Base-by-base conservation (phyloP, 2,329 filamentous ascomycete genomes). In the Claviceps maximensis region DNA sequence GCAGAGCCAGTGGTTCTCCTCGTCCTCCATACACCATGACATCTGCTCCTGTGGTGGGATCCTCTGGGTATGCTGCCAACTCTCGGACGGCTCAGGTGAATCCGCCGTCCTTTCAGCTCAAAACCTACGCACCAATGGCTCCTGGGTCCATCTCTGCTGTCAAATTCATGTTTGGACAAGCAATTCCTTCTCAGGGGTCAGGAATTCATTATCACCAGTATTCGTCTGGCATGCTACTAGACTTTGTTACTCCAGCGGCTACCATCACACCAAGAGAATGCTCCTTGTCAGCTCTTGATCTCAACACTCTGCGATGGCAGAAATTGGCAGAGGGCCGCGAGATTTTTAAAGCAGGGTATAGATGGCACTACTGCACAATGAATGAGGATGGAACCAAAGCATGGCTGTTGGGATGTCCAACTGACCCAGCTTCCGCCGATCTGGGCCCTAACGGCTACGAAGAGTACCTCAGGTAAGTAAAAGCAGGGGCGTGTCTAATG, bases 281-380 rank as follows among this genome's bases (percentile, higher is more conserved):
- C 58, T 95, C 90, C 21, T 69, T 98, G 23, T 95, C 89, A 0
- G 87, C 89, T 3, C 73, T 98, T 27, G 93, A 98, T 61, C 74
- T 98, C 12, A 85, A 86, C 54, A 85, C 87, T 0, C 71, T 97
- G 49, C 84, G 90, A 48, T 98, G 93, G 93, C 89, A 95, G 67
- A 94, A 90, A 65, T 76, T 98, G 19, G 93, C 91, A 1, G 91
- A 96, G 62, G 93, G 93, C 3, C 86, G 88, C 49, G 93, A 98
- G 64, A 84, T 98, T 36, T 98, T 96, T 70, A 87, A 87, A 60
- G 75, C 83, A 0, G 88, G 86, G n/a, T 97, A 93, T 67, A 82
- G 91, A 55, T 98, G 93, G 93, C 91, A 97, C 67, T 98, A 98
- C 65, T 97, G 93, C 67, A 95, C 89, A 3, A 86, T 96, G 70